Percentiles rank a stretch among this genome's conserved stretches.
phyloP scores from a whole-genome alignment of 768 basidiomycete species.

The Phylloporus sp. region DNA sequence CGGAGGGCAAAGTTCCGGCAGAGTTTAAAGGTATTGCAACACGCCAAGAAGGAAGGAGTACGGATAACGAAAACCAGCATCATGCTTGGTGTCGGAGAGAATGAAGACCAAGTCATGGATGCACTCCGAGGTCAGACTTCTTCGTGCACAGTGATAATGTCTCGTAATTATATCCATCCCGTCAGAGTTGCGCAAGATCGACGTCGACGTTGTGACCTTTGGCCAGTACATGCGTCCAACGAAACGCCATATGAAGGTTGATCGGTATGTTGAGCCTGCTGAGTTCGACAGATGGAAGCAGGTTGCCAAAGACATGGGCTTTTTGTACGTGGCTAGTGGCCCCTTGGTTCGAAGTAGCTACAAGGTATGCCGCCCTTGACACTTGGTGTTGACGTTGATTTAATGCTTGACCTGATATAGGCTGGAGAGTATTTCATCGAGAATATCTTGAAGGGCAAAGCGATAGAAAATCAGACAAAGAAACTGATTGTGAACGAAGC shows the following conservation, averaged over 20 bases:
- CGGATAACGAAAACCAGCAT: conserved; percentile 95
- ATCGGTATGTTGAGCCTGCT: conserved; percentile 88
- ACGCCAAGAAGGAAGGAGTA: conserved; percentile 79
- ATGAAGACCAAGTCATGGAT: conserved; percentile 71
- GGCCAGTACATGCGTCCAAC: conserved; percentile 99
- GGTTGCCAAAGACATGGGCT: conserved; percentile 89
- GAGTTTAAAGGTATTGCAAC: conserved; percentile 74
- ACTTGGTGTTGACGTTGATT: neutral
- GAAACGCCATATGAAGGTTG: conserved; percentile 98
- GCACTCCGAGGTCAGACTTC: conserved; percentile 67
- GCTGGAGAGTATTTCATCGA: conserved; percentile 97
- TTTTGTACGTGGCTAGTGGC: conserved; percentile 95
- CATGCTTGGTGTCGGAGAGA: conserved; percentile 97
- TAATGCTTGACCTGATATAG: conserved; percentile 35
- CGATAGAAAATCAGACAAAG: conserved; percentile 36
- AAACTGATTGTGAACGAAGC: conserved; percentile 26
- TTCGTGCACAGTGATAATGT: neutral
- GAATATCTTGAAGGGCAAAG: conserved; percentile 73
- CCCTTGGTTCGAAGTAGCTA: conserved; percentile 95
- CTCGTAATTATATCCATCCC: neutral
- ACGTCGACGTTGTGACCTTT: conserved; percentile 97
- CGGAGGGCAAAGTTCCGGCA: conserved; percentile 87
- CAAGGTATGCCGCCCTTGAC: conserved; percentile 57
- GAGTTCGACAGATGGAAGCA: conserved; percentile 92
- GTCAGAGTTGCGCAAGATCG: conserved; percentile 76